phyloP scores from a whole-genome alignment of 1,284 basidiomycete genomes.

The Leccinum subrobustum region DNA sequence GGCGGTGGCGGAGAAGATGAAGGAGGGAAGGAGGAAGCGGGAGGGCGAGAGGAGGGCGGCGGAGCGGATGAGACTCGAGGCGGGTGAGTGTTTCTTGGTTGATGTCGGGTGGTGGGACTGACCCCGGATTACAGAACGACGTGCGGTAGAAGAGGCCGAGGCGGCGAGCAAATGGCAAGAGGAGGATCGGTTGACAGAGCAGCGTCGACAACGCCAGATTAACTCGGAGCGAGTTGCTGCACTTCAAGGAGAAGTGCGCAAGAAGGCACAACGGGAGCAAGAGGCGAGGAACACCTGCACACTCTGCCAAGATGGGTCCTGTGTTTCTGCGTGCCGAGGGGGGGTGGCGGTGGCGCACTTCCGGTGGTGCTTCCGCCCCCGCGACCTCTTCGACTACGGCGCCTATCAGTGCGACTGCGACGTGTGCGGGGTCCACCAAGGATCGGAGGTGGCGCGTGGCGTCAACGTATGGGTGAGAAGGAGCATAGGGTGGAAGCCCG shows the following conservation, averaged over 20 bases:
- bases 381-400: too few relatives aligned
- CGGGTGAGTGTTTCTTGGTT: constrained; percentile 28
- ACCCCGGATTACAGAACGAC: constrained; percentile 40
- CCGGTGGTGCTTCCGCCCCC: constrained; percentile 5
- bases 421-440: constrained; percentile 28
- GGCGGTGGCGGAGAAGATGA: constrained; percentile 57
- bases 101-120: constrained; percentile 18
- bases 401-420: constrained; percentile 29
- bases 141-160: constrained; percentile 55
- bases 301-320: too few relatives aligned
- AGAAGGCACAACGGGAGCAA: constrained; percentile 72
- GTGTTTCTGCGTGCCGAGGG: too few relatives aligned
- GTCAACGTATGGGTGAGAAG: too few relatives aligned
- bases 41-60: constrained; percentile 45
- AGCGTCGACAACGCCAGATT: constrained; percentile 62
- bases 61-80: constrained; percentile 33
- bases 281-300: constrained; percentile 43
- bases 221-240: constrained; percentile 56
- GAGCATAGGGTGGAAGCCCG: too few relatives aligned
- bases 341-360: background rate
- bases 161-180: constrained; percentile 58
- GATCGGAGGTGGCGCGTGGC: constrained; percentile 33
- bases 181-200: constrained; percentile 54
- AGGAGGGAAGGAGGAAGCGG: constrained; percentile 54
- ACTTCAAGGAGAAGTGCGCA: constrained; percentile 49